Evolutionary conservation across 768 basidiomycete species (phyloP).

Genomic region (Daedaleopsis nitida): DNA sequence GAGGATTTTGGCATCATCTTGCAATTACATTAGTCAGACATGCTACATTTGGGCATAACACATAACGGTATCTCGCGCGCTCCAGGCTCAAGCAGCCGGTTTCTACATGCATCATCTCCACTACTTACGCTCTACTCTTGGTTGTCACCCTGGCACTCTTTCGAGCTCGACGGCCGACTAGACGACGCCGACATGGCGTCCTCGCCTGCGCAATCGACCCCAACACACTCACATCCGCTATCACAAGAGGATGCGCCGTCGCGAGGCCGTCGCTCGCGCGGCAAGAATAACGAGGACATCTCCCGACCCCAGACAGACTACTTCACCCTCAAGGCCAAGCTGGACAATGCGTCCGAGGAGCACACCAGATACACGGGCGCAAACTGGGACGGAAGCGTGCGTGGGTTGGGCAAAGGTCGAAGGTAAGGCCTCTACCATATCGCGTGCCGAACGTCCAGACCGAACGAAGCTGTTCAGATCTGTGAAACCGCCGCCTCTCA

Average conservation of each 20-base stretch:
- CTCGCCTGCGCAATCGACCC: slow-evolving; percentile 28
- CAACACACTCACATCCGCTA: slow-evolving; percentile 66
- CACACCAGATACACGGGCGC: slow-evolving; percentile 30
- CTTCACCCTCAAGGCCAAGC: slow-evolving; percentile 62
- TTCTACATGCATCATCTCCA: background rate
- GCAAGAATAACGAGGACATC: slow-evolving; percentile 35
- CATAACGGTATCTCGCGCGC: background rate
- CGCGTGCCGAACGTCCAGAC: background rate
- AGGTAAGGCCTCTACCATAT: slow-evolving; percentile 21
- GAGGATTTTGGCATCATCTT: too few species aligned
- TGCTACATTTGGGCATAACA: background rate
- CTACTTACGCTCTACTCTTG: background rate
- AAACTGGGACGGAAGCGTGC: slow-evolving; percentile 57
- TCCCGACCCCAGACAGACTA: slow-evolving; percentile 49
- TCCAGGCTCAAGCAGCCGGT: too few species aligned
- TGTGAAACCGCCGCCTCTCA: slow-evolving; percentile 25
- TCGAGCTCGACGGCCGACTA: background rate
- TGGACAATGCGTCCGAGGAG: slow-evolving; percentile 45
- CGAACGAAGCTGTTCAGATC: slow-evolving; percentile 4
- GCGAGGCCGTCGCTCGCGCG: slow-evolving; percentile 50
- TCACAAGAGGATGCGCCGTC: slow-evolving; percentile 52
- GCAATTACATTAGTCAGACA: background rate
- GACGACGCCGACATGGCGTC: slow-evolving; percentile 23
- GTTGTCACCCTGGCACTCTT: background rate
- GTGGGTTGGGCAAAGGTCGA: slow-evolving; percentile 50